These are phyloP conservation scores for Tolypocladium amazonense DNA, from an alignment of 2,329 filamentous ascomycete species.

Conservation along the genomic window DNA sequence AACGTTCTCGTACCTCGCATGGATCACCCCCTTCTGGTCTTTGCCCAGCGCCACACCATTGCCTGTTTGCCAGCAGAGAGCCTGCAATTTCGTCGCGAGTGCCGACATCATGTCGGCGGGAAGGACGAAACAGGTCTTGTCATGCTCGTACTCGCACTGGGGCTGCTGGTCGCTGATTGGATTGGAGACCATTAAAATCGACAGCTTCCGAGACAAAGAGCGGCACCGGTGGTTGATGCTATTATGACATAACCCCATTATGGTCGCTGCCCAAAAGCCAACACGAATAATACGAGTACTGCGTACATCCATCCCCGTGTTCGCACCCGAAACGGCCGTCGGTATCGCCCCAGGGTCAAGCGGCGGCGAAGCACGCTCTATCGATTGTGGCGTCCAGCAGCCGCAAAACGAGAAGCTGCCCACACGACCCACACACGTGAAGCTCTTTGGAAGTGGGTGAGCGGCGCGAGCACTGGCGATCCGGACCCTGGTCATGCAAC, in stretches of 20 bases:
- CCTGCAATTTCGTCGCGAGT: not conserved
- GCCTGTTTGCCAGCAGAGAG: not conserved
- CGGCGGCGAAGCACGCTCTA: not conserved
- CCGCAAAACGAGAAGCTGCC: not conserved
- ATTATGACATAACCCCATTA: not conserved
- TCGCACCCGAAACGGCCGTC: not conserved
- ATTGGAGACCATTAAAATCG: not conserved
- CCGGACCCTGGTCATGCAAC: not conserved
- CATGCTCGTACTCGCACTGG: not conserved
- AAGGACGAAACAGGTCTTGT: not conserved
- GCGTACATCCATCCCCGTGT: not conserved
- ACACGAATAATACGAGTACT: not conserved
- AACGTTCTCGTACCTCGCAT: not conserved
- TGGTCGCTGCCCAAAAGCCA: not conserved
- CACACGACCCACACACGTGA: not conserved
- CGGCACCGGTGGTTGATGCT: not conserved
- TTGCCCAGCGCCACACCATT: not conserved
- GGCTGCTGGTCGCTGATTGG: not conserved
- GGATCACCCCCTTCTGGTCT: not conserved
- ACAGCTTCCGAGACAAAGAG: not conserved
- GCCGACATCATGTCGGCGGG: not conserved
- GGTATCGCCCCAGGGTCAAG: not conserved
- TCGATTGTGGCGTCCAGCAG: not conserved
- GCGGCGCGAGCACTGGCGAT: not conserved
- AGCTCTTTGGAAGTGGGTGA: not conserved